These are phyloP conservation scores for Acmispon strigosus DNA, from an alignment of 306 rosid species.

Conservation along the genomic window DNA sequence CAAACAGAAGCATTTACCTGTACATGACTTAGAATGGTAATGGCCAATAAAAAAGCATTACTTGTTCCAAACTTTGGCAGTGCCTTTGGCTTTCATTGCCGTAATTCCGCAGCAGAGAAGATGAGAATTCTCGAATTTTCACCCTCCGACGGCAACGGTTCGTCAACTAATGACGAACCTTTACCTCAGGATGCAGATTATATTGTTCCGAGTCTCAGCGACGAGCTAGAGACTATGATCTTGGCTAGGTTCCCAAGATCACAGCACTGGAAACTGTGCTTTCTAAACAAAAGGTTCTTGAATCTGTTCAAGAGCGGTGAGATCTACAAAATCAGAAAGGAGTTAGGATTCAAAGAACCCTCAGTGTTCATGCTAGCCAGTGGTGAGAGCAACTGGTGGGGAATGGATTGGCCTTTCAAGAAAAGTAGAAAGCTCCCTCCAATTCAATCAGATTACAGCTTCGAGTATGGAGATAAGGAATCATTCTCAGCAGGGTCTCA, in stretches of 20 bases:
- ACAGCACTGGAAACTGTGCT: constrained; percentile 49
- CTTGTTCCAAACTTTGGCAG: constrained; percentile 1
- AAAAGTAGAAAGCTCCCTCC: constrained; percentile 48
- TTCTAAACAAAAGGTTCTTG: constrained; percentile 50
- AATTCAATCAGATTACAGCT: constrained; percentile 49
- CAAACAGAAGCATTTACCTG: background rate
- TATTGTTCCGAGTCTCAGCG: constrained; percentile 41
- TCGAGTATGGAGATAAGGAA: constrained; percentile 56
- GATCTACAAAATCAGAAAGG: constrained; percentile 49
- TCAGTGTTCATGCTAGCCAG: constrained; percentile 64
- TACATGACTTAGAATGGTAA: background rate
- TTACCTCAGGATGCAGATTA: constrained; percentile 92
- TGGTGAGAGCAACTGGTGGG: constrained; percentile 73
- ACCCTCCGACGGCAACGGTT: constrained; percentile 33
- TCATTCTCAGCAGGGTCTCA: constrained; percentile 75
- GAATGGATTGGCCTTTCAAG: constrained; percentile 50
- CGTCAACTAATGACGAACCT: constrained; percentile 29
- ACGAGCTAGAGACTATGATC: constrained; percentile 63
- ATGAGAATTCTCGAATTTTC: constrained; percentile 15
- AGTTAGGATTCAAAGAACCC: constrained; percentile 50
- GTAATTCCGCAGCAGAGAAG: constrained; percentile 4
- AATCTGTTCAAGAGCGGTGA: constrained; percentile 51
- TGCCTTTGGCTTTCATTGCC: constrained; percentile 10
- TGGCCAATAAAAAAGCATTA: constrained; percentile 19
- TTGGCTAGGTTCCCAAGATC: constrained; percentile 69